phyloP scores from a whole-genome alignment of 1,284 basidiomycete species.

The Cryptococcus sp. region DNA sequence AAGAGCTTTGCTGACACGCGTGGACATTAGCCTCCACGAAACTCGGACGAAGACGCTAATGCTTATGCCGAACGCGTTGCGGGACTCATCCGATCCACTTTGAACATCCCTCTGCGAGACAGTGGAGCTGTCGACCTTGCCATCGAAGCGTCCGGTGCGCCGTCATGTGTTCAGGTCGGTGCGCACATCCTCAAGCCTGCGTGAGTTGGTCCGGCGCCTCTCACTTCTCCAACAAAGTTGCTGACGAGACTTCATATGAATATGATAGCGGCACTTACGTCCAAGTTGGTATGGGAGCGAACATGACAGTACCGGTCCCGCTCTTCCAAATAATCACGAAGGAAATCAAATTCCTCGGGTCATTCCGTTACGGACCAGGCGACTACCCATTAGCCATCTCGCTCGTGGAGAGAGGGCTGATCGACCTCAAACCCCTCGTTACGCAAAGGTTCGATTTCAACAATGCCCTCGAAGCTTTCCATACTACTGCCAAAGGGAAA shows the following conservation, averaged over 20 bases:
- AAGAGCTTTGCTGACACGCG: neutral
- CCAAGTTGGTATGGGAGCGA: constrained; percentile 51
- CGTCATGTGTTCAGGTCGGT: constrained; percentile 63
- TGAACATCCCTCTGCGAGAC: constrained; percentile 56
- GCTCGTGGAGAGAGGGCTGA: constrained; percentile 57
- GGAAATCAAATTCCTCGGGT: constrained; percentile 48
- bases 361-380: constrained; percentile 53
- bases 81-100: constrained; percentile 50
- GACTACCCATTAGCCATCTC: constrained; percentile 59
- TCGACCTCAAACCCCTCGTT: constrained; percentile 59
- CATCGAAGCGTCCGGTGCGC: constrained; percentile 63
- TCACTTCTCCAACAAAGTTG: neutral
- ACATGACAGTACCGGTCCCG: constrained; percentile 44
- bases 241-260: neutral
- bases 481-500: constrained; percentile 64
- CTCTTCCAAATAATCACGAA: constrained; percentile 49
- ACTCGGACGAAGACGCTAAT: constrained; percentile 66
- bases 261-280: constrained; percentile 47
- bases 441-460: constrained; percentile 62
- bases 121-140: constrained; percentile 59
- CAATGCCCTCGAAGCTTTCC: constrained; percentile 59
- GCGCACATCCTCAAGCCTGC: constrained; percentile 66
- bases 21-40: constrained; percentile 52
- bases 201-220: constrained; percentile 22
- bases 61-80: constrained; percentile 63